Percentiles rank a stretch among this genome's conserved stretches.
Conservation (phyloP, 164 flowering plant genomes). For the Berberis thunbergii region DNA sequence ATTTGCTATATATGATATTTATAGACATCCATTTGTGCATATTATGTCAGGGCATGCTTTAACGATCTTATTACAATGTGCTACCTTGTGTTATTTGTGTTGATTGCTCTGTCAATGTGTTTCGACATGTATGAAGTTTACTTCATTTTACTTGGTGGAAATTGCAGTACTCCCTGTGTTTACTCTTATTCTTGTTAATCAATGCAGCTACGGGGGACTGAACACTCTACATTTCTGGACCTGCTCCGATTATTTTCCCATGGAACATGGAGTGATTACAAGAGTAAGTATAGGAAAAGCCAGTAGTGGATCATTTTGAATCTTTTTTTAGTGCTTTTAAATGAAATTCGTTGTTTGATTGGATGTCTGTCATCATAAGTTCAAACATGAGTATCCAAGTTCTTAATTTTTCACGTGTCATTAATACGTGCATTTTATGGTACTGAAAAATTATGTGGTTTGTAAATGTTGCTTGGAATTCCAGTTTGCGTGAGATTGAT, state of each 20-base stretch:
- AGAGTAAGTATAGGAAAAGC: constrained; percentile 39
- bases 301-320: neutral
- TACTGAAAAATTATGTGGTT: too few relatives aligned
- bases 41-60: too few relatives aligned
- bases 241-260: constrained; percentile 88
- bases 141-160: neutral
- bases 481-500: too few relatives aligned
- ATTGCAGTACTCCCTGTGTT: neutral
- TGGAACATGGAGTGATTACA: constrained; percentile 97
- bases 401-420: too few relatives aligned
- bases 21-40: too few relatives aligned
- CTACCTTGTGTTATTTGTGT: too few relatives aligned
- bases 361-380: too few relatives aligned
- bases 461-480: too few relatives aligned
- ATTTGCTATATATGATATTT: too few relatives aligned
- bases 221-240: constrained; percentile 43
- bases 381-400: too few relatives aligned
- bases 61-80: too few relatives aligned
- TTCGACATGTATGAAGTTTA: neutral
- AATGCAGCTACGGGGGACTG: constrained; percentile 82
- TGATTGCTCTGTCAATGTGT: neutral
- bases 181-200: constrained; percentile 3
- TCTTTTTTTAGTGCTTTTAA: neutral
- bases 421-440: too few relatives aligned
- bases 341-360: neutral